These are phyloP conservation scores for Annulohypoxylon stygium DNA, from an alignment of 495 filamentous ascomycete species.

Conservation along the genomic window DNA sequence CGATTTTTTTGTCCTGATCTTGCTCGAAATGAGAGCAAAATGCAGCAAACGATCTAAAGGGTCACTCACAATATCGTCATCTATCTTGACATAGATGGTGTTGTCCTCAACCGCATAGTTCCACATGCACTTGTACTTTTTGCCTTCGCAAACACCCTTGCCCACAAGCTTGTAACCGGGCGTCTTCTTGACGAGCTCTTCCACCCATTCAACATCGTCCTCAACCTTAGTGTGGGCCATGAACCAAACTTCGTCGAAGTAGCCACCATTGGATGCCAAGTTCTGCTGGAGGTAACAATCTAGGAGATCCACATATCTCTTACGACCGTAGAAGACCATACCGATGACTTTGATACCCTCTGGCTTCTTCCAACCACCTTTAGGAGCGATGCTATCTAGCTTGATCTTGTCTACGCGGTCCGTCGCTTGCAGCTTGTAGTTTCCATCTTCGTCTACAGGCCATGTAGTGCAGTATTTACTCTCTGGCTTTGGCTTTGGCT, in stretches of 20 bases:
- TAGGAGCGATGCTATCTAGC: slow-evolving; percentile 43
- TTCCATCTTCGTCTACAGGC: slow-evolving; percentile 43
- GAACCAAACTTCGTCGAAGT: slow-evolving; percentile 69
- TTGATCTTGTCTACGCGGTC: slow-evolving; percentile 33
- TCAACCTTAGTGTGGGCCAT: slow-evolving; percentile 62
- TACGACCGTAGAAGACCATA: slow-evolving; percentile 62
- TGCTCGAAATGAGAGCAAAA: not conserved
- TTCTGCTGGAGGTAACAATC: slow-evolving; percentile 71
- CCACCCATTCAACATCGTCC: slow-evolving; percentile 63
- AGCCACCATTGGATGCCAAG: slow-evolving; percentile 64
- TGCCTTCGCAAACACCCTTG: slow-evolving; percentile 47
- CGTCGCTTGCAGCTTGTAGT: slow-evolving; percentile 32
- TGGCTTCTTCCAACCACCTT: slow-evolving; percentile 55
- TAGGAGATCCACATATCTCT: slow-evolving; percentile 60
- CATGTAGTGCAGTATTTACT: slow-evolving; percentile 50
- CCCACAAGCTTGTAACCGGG: slow-evolving; percentile 48
- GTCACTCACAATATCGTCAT: slow-evolving; percentile 63
- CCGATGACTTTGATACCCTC: slow-evolving; percentile 60
- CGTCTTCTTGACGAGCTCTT: slow-evolving; percentile 48
- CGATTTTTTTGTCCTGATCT: not conserved
- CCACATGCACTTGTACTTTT: slow-evolving; percentile 54
- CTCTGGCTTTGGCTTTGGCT: slow-evolving; percentile 19
- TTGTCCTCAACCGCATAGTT: slow-evolving; percentile 54
- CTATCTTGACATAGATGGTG: slow-evolving; percentile 67
- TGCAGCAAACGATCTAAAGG: not conserved